Base-by-base conservation (phyloP, 305 asterid species). In the Andrographis paniculata region DNA sequence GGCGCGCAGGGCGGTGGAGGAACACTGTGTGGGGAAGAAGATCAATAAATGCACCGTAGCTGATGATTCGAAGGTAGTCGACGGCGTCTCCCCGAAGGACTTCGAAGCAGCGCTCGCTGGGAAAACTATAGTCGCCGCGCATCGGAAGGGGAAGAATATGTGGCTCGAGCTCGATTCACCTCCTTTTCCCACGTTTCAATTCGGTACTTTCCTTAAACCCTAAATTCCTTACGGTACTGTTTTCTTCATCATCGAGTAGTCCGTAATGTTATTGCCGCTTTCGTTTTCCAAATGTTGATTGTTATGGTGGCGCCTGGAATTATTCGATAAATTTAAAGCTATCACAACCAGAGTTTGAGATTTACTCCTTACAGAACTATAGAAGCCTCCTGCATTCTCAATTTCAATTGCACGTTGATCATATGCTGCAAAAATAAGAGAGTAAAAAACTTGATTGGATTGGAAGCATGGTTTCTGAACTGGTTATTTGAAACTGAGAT, bases 101-200 rank as follows among this genome's bases (percentile, higher is more conserved):
- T 85, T 89, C 68, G 82, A 80, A 69, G 85, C 80, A 15, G 70
- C 95, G 45, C 75, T 89, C 18, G 61, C 53, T 33, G 98, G 96
- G 0, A 89, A 89, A 71, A 76, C 88, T 11, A 80, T 89, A 20
- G 73, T 89, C 46, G 94, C 88, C 20, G 88, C 93, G 52, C 84
- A 73, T 38, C 94, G 98, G 9, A 89, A 89, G 82, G 98, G 98
- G 21, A 89, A 89, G 55, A 85, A 89, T 68, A 82, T 89, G 96
- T 89, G 98, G 98, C 62, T 89, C 50, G 66, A 80, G 73, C 91
- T 89, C 23, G 92, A 89, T 67, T 85, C 92, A 14, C 94, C 94
- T 57, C 98, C 98, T 23, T 80, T 80, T 44, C 98, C 98, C 40
- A 68, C 94, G 66, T 89, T 89, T 65, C 98, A 85, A 55, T 89